A percentile compares a stretch with the other conserved stretches of the same genome.
Conservation (phyloP, 164 flowering plant genomes). For the Sedum album region DNA sequence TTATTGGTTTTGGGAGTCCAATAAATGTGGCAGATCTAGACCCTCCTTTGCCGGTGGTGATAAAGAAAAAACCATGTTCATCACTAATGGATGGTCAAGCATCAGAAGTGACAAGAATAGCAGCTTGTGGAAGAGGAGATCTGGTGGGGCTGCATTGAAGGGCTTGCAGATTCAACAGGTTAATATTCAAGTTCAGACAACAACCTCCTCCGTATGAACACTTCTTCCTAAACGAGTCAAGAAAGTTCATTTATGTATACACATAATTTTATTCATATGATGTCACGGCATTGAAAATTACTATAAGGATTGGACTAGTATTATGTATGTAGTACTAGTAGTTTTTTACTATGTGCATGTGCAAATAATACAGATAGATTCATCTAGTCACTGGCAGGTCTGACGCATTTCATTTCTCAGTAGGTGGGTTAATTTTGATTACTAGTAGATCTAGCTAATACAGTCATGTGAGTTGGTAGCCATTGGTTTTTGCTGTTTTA, state of each 20-base stretch:
- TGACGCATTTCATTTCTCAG: neutral
- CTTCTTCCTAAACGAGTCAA: no score
- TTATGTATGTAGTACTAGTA: no score
- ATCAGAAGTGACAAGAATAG: slow-evolving; percentile 9
- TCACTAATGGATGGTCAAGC: neutral
- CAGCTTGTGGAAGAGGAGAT: slow-evolving; percentile 60
- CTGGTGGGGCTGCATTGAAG: slow-evolving; percentile 28
- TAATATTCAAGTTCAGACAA: slow-evolving; percentile 18
- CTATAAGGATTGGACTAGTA: no score
- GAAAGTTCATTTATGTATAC: no score
- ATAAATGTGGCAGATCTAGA: slow-evolving; percentile 40
- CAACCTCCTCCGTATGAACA: slow-evolving; percentile 22
- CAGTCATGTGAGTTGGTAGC: neutral
- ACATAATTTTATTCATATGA: no score
- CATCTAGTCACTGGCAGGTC: slow-evolving; percentile 44
- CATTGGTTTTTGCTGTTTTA: neutral
- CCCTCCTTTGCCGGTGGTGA: slow-evolving; percentile 70
- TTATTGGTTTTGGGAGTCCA: neutral
- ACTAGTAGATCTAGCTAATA: neutral
- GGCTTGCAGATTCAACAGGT: slow-evolving; percentile 34
- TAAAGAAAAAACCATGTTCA: slow-evolving; percentile 15
- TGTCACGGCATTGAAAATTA: no score
- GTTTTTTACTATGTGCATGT: neutral
- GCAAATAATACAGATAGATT: neutral
- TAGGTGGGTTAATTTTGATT: neutral